These are phyloP conservation scores for Podospora australis DNA, from an alignment of 495 filamentous ascomycete species.

Conservation along the genomic window DNA sequence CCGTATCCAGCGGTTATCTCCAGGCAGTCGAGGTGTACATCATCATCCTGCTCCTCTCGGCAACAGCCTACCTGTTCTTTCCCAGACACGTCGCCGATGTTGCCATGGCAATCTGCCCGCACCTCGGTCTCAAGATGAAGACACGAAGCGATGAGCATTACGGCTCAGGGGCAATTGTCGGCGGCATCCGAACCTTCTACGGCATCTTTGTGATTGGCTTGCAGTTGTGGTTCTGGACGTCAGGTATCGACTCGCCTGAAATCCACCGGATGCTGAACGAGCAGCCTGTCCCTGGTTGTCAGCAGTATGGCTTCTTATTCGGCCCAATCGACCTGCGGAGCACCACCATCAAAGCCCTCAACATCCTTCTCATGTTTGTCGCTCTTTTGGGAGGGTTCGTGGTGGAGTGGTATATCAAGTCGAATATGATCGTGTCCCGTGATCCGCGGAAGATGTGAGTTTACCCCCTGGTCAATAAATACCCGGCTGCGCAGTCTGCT, in stretches of 20 bases:
- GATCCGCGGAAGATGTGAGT: not conserved
- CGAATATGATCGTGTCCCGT: not conserved
- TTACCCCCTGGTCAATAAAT: not conserved
- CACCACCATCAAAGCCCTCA: slow-evolving; percentile 18
- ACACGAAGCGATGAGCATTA: slow-evolving; percentile 1
- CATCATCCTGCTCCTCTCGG: slow-evolving; percentile 31
- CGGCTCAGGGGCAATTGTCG: not conserved
- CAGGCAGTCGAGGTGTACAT: slow-evolving; percentile 28
- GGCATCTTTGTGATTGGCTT: slow-evolving; percentile 24
- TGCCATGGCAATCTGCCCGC: slow-evolving; percentile 21
- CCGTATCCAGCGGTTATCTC: not conserved
- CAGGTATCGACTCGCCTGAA: slow-evolving; percentile 8
- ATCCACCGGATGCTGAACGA: not conserved
- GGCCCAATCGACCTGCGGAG: slow-evolving; percentile 13
- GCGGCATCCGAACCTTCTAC: slow-evolving; percentile 8
- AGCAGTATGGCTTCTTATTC: slow-evolving; percentile 23
- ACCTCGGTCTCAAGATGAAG: slow-evolving; percentile 3
- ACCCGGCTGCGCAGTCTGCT: not conserved
- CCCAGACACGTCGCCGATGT: slow-evolving; percentile 31
- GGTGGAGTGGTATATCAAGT: slow-evolving; percentile 1
- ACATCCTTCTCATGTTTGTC: slow-evolving; percentile 18
- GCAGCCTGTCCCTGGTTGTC: not conserved
- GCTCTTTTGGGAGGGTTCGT: slow-evolving; percentile 7
- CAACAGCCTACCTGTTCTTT: slow-evolving; percentile 23
- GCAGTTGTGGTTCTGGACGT: slow-evolving; percentile 37